Percentiles rank a stretch among this genome's conserved stretches.
phyloP scores from a whole-genome alignment of 2,329 filamentous ascomycete species.

The Aspergillus pseudoviridinutans region DNA sequence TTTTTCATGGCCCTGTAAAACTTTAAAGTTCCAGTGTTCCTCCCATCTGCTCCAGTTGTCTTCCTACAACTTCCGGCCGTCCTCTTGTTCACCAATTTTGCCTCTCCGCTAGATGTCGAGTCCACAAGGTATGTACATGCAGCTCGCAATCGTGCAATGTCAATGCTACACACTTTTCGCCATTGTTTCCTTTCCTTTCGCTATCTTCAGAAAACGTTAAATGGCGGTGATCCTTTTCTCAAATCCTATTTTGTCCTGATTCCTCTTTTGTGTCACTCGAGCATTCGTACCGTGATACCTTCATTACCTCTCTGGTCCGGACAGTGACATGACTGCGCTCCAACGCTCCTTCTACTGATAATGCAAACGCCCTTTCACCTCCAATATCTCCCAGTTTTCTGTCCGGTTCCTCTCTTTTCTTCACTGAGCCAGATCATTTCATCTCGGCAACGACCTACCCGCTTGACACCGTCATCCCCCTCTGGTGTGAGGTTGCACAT shows the following conservation, averaged over 20 bases:
- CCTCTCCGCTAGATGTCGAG: constrained; percentile 16
- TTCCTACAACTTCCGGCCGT: not conserved
- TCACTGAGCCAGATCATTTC: not conserved
- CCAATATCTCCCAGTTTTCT: constrained; percentile 1
- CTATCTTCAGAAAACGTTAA: not conserved
- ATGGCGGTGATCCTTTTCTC: constrained; percentile 10
- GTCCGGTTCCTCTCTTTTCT: not conserved
- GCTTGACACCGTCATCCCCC: not conserved
- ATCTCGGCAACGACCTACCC: not conserved
- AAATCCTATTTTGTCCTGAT: constrained; percentile 6
- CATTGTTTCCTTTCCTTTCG: not conserved
- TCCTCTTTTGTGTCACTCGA: constrained; percentile 13
- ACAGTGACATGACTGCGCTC: constrained; percentile 16
- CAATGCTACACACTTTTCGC: not conserved
- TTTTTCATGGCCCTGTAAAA: constrained; percentile 3
- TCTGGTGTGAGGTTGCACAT: not conserved
- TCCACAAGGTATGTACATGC: constrained; percentile 14
- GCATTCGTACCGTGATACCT: constrained; percentile 18
- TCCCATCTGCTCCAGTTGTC: constrained; percentile 9
- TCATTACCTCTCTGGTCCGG: constrained; percentile 12
- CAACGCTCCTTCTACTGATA: constrained; percentile 18
- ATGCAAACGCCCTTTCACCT: not conserved
- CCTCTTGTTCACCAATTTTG: not conserved
- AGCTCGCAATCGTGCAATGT: not conserved
- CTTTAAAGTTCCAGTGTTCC: not conserved